phyloP scores from a whole-genome alignment of 2,329 filamentous ascomycete genomes.

The Diplodia sapinea region DNA sequence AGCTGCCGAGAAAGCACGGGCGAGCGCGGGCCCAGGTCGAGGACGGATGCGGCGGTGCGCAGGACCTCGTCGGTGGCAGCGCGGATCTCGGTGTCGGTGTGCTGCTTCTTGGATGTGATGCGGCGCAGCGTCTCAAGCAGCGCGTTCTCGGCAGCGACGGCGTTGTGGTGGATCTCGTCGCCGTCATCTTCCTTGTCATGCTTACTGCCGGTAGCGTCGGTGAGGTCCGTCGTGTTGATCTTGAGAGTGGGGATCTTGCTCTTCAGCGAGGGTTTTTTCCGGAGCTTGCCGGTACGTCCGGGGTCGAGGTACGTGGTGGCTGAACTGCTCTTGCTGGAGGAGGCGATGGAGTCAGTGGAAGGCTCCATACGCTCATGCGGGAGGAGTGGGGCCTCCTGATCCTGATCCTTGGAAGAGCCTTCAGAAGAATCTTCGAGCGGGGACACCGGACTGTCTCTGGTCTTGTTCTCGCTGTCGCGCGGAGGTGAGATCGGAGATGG shows the following conservation, averaged over 20 bases:
- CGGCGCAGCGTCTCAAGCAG: slow-evolving; percentile 8
- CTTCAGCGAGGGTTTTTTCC: too few species aligned
- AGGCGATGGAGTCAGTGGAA: too few species aligned
- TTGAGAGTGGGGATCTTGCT: background rate
- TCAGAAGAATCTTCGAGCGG: background rate
- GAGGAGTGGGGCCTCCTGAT: slow-evolving; percentile 6
- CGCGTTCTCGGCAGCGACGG: slow-evolving; percentile 2
- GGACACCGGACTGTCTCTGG: slow-evolving; percentile 6
- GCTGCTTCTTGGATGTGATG: background rate
- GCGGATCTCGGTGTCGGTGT: background rate
- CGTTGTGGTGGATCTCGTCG: background rate
- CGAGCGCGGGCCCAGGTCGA: slow-evolving; percentile 9
- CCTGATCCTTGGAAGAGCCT: background rate
- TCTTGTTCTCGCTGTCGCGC: background rate
- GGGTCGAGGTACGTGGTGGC: background rate
- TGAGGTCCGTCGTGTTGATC: background rate
- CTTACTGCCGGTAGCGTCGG: background rate
- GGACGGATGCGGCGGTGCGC: background rate
- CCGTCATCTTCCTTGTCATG: background rate
- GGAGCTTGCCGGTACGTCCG: background rate
- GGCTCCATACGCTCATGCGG: slow-evolving; percentile 11
- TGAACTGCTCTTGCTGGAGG: background rate
- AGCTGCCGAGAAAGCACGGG: background rate
- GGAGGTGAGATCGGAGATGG: slow-evolving; percentile 5
- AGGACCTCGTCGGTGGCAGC: background rate